Percentiles rank a stretch among this genome's conserved stretches.
These are phyloP conservation scores for Xylariomycetidae sp. DNA, from an alignment of 2,329 filamentous ascomycete genomes.

Conservation along the genomic window DNA sequence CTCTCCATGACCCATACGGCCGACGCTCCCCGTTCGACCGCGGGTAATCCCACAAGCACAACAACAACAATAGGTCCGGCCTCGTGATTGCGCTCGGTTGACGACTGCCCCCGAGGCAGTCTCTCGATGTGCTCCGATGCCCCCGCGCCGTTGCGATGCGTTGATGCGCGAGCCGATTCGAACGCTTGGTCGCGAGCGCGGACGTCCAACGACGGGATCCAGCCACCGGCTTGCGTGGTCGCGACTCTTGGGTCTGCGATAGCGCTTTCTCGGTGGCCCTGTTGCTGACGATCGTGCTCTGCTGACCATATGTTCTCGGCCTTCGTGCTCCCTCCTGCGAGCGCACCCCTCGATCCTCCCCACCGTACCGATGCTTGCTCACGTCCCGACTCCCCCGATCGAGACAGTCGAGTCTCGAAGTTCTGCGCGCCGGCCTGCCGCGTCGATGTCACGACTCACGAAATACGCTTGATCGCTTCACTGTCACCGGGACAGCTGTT, in stretches of 20 bases:
- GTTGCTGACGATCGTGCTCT: neutral
- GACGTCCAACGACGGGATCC: too few relatives aligned
- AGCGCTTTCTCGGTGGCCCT: too few relatives aligned
- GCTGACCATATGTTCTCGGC: conserved; percentile 12
- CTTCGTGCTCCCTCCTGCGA: conserved; percentile 9
- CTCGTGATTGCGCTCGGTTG: conserved; percentile 6
- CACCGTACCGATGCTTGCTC: conserved; percentile 9
- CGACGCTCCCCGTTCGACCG: conserved; percentile 7
- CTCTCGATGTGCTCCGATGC: conserved; percentile 12
- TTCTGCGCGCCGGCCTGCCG: conserved; percentile 6
- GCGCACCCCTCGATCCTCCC: conserved; percentile 9
- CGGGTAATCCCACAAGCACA: too few relatives aligned
- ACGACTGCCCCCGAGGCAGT: conserved; percentile 4
- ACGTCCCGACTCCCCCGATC: conserved; percentile 11
- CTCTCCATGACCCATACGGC: conserved; percentile 13
- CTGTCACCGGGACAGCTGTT: conserved; percentile 1
- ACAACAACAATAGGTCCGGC: too few relatives aligned
- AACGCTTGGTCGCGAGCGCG: neutral
- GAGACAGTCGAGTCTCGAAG: conserved; percentile 11
- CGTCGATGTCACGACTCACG: conserved; percentile 8
- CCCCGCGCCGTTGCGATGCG: conserved; percentile 6
- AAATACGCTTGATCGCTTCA: conserved; percentile 6
- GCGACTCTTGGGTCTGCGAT: too few relatives aligned
- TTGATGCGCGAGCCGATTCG: conserved; percentile 4
- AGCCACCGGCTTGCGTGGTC: too few relatives aligned